Evolutionary conservation across 805 yeast genomes (phyloP), one percentile per base, ranked within the genome.

Genomic region (Kluyveromyces dobzhanskii): DNA sequence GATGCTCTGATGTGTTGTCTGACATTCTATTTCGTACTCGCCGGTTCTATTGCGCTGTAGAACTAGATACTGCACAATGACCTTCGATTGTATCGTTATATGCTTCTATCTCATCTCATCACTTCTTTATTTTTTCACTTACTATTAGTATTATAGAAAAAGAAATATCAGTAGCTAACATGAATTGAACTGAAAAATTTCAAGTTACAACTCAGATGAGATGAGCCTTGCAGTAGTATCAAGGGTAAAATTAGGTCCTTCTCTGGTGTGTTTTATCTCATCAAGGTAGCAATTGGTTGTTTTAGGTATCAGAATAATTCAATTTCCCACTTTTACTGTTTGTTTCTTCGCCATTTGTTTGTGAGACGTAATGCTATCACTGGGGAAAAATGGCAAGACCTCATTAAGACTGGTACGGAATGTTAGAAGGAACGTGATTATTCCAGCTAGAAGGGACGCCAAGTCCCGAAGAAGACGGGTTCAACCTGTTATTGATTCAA

Each of bases 91-190:
- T n/a, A n/a, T n/a, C n/a, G n/a, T n/a, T n/a, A n/a, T n/a, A n/a
- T n/a, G n/a, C n/a, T n/a, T 29, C 32, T 38, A 37, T 26, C 42
- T 42, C 43, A 45, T 39, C 48, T 43, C 48, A 45, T 43, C 44
- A 32, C 43, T 32, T 37, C 40, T 32, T 11, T 27, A n/a, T 7
- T 13, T n/a, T n/a, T 27, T 27, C 16, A 27, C 16, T 27, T 5
- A 7, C 13, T 5, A 5, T 5, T n/a, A 27, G 11, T n/a, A 27
- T 7, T n/a, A 12, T 24, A 24, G 30, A 27, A 27, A 27, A 27
- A 27, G 30, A 27, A 27, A 27, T 27, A 6, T 27, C n/a, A n/a
- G n/a, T n/a, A n/a, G n/a, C 9, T 21, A 21, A 21, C 24, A 21
- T 21, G 6, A 21, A 21, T n/a, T n/a, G 9, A 9, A 21, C 9